Base-by-base conservation (phyloP, 345 rosid species). In the Cardiospermum halicacabum region DNA sequence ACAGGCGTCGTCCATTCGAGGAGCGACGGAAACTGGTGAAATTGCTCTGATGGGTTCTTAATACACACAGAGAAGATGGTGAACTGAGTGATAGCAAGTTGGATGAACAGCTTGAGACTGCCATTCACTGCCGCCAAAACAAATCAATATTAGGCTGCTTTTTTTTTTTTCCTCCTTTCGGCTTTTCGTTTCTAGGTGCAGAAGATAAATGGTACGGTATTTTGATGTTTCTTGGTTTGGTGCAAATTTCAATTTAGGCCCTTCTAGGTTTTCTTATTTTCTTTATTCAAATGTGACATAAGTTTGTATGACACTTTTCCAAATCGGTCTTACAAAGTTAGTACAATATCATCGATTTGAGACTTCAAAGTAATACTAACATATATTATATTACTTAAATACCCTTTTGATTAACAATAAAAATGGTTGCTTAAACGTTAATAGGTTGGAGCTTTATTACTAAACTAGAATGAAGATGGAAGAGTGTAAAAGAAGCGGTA, bases 61-160 rank as follows among this genome's bases (percentile, higher is more conserved):
- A 21, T 69, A 76, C 61, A 66, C 62, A 56, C 74, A 75, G 59
- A 51, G 57, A 53, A 12, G 71, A 72, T 13, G 13, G 22, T 58
- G 26, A 42, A 0, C 72, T 71, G 37, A 53, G 25, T 10, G 68
- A 25, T 53, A 25, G n/a, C 58, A 64, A 53, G 19, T 37, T 53
- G 9, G 36, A 26, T 4, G 37, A 60, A n/a, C 77, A 76, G 43
- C 69, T 26, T 5, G 82, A 74, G 64, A 75, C 63, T 40, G 96
- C 85, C 97, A 89, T 86, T 53, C 42, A 53, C 13, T 73, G 67
- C 68, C 64, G 60, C 39, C 39, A 72, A 68, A 62, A 26, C 3
- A 51, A 49, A 53, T 39, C 6, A 32, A 63, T 2, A 8, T 4
- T 15, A 18, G 9, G 13, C 21, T 22, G 24, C 34, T 50, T 13